These are phyloP conservation scores for Hamamelis virginiana DNA, from an alignment of 164 flowering plant species.

Conservation along the genomic window DNA sequence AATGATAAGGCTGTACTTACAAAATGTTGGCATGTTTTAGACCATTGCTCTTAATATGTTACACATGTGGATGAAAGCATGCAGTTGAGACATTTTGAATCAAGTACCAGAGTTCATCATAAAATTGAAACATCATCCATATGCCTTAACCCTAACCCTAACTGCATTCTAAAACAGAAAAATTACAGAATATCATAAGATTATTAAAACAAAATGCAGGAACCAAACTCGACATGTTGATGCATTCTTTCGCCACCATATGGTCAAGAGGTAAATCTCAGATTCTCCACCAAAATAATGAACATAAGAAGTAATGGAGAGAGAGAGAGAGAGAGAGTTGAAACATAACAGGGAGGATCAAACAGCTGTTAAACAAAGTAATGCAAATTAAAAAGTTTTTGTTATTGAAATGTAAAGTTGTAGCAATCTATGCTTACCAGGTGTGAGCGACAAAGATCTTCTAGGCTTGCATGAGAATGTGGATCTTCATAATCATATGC, in stretches of 20 bases:
- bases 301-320: neutral
- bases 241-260: neutral
- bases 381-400: neutral
- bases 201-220: no score
- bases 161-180: no score
- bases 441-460: conserved; percentile 93
- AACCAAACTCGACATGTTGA: neutral
- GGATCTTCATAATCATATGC: conserved; percentile 36
- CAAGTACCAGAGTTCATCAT: no score
- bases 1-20: neutral
- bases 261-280: neutral
- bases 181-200: no score
- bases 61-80: neutral
- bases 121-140: no score
- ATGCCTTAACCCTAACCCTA: no score
- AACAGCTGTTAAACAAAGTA: neutral
- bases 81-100: no score
- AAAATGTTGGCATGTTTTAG: neutral
- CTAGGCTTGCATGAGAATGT: conserved; percentile 57
- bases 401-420: neutral
- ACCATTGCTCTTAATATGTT: neutral
- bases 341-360: no score
- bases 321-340: neutral
- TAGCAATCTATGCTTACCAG: conserved; percentile 41
- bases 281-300: neutral